Evolutionary conservation across 495 filamentous ascomycete genomes (phyloP), one percentile per base, ranked within the genome.

Genomic region (Lindgomyces ingoldianus): DNA sequence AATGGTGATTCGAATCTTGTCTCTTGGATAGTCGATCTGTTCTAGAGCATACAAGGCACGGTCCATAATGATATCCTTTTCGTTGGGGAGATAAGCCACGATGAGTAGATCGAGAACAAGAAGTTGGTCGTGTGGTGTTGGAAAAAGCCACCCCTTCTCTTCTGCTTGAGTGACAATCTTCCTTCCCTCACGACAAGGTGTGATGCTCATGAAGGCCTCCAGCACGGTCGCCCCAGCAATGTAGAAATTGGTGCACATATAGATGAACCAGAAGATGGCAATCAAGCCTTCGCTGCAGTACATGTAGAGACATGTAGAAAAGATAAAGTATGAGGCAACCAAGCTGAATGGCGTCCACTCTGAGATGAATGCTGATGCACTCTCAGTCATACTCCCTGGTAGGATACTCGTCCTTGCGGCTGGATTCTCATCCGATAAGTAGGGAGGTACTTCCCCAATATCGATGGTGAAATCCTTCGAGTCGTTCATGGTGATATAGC

Each of bases 51-150:
- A 76, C 9, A 71, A 49, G 3, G 74, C 64, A 0, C 74, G 73
- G 48, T 75, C 75, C 70, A 76, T 75, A 46, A 79, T 75, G 49
- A 79, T 79, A 57, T 77, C 76, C 57, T 77, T 59, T 51, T 79
- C 76, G 55, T 79, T 79, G 2, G 76, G 76, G 3, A 79, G 68
- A 55, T 79, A 79, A 3, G 76, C 76, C 8, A 79, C 76, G 52
- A 77, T 75, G 42, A 79, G 57, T 36, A 79, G 69, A 59, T 79
- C 76, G 10, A 79, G 61, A 21, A 73, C 67, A 4, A 69, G 68
- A 10, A 79, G 63, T 6, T 77, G 52, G 41, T 71, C 65, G 39
- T 77, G 71, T 4, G 68, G 51, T 10, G 75, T 77, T 29, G 74
- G 74, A 42, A 77, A 79, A 1, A 41, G 53, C 73, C 76, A 76